phyloP scores from a whole-genome alignment of 176 grass and related monocot genomes.

The Juncus inflexus region DNA sequence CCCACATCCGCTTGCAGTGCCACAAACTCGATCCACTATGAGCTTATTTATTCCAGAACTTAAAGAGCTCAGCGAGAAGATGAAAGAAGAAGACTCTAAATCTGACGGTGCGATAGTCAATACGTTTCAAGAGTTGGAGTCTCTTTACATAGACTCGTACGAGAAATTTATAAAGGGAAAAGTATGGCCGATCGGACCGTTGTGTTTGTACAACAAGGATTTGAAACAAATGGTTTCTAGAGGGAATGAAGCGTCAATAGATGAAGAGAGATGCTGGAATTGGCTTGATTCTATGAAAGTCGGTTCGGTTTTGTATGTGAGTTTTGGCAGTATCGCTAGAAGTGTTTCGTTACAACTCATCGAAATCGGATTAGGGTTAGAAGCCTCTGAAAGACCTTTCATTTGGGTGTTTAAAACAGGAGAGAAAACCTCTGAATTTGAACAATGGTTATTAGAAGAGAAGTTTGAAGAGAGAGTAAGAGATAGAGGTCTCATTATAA shows the following conservation, averaged over 20 bases:
- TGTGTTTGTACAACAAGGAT: conserved; percentile 21
- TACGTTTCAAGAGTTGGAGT: conserved; percentile 30
- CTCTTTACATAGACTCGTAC: conserved; percentile 26
- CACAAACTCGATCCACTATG: background rate
- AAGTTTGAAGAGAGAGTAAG: conserved; percentile 43
- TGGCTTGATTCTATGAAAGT: conserved; percentile 50
- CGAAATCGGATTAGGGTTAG: conserved; percentile 47
- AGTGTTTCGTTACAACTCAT: conserved; percentile 26
- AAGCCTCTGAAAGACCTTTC: conserved; percentile 40
- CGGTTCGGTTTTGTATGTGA: conserved; percentile 38
- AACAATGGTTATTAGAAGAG: conserved; percentile 32
- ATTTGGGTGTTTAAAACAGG: conserved; percentile 43
- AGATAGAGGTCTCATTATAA: conserved; percentile 31
- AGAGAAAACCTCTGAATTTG: conserved; percentile 11
- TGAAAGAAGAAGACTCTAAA: conserved; percentile 1
- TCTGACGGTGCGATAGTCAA: conserved; percentile 25
- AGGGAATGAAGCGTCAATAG: conserved; percentile 6
- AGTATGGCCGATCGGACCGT: conserved; percentile 42
- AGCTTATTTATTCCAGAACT: background rate
- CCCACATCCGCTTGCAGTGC: conserved; percentile 16
- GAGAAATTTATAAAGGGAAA: conserved; percentile 22
- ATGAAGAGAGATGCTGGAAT: conserved; percentile 10
- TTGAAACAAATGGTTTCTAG: conserved; percentile 6
- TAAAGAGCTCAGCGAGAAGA: conserved; percentile 1
- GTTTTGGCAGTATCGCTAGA: conserved; percentile 46